Conservation (phyloP, 768 basidiomycete species). For the Polyporus arcularius region DNA sequence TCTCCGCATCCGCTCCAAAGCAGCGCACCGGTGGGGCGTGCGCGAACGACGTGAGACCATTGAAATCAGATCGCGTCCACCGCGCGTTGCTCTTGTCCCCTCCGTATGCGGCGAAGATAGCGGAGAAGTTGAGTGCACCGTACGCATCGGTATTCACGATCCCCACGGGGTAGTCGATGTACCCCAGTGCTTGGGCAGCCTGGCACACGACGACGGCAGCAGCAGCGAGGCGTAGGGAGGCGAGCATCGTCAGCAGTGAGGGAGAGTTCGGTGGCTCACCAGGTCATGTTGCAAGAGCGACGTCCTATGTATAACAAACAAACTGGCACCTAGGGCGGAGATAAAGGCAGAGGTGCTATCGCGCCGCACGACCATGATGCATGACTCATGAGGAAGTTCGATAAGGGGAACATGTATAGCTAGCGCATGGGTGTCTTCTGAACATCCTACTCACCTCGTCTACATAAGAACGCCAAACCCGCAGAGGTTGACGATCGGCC, state of each 20-base stretch:
- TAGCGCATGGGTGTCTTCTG: too few species aligned
- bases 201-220: conserved; percentile 4
- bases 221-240: conserved; percentile 4
- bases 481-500: too few species aligned
- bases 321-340: too few species aligned
- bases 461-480: too few species aligned
- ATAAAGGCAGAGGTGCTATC: too few species aligned
- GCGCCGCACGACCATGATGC: too few species aligned
- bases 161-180: conserved; percentile 13
- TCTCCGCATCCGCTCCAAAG: conserved; percentile 28
- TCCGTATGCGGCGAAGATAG: conserved; percentile 8
- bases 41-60: conserved; percentile 33
- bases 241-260: conserved; percentile 2
- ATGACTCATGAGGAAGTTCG: too few species aligned
- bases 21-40: conserved; percentile 30
- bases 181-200: conserved; percentile 2
- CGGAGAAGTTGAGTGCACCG: conserved; percentile 16
- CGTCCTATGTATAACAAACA: too few species aligned
- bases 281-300: too few species aligned
- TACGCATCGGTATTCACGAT: conserved; percentile 1
- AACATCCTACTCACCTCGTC: too few species aligned
- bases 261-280: too few species aligned
- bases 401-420: too few species aligned
- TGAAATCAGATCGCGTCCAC: conserved; percentile 25
- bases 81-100: conserved; percentile 12